Percentiles rank a stretch among this genome's conserved stretches.
Evolutionary conservation across 169 alveolate genomes (phyloP).

Genomic region (Plasmodium relictum): DNA sequence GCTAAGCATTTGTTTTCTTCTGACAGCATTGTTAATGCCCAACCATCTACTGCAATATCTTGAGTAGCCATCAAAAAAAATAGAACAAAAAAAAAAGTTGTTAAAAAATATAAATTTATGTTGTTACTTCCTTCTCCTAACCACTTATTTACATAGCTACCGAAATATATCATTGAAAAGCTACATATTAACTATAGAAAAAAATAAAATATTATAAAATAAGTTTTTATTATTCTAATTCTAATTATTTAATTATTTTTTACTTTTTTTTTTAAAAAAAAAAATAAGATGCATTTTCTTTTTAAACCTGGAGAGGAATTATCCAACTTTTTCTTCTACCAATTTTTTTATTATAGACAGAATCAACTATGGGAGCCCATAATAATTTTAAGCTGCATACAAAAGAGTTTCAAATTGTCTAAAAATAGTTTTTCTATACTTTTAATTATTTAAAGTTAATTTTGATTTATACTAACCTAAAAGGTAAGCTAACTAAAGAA

Average conservation of each 20-base stretch:
- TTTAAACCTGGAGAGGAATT: conserved; percentile 88
- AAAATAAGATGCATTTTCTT: no score
- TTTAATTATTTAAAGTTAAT: background rate
- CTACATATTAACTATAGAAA: conserved; percentile 78
- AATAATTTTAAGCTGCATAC: conserved; percentile 89
- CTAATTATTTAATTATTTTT: no score
- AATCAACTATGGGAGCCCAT: conserved; percentile 96
- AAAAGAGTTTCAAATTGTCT: background rate
- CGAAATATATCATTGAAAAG: conserved; percentile 76
- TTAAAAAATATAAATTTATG: conserved; percentile 72
- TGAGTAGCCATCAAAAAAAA: conserved; percentile 93
- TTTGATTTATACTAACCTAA: conserved; percentile 71
- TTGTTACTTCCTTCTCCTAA: conserved; percentile 71
- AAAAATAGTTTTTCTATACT: background rate
- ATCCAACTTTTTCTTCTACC: conserved; percentile 96
- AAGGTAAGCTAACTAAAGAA: conserved; percentile 84
- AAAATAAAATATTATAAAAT: background rate
- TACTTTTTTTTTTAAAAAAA: no score
- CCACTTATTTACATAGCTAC: conserved; percentile 79
- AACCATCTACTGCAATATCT: conserved; percentile 97
- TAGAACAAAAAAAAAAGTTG: conserved; percentile 79
- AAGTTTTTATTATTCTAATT: no score
- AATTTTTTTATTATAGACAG: conserved; percentile 83
- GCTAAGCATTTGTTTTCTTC: conserved; percentile 86
- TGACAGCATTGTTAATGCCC: conserved; percentile 94